Evolutionary conservation across 1,284 basidiomycete species (phyloP).

Genomic region (Wallemia hederae): DNA sequence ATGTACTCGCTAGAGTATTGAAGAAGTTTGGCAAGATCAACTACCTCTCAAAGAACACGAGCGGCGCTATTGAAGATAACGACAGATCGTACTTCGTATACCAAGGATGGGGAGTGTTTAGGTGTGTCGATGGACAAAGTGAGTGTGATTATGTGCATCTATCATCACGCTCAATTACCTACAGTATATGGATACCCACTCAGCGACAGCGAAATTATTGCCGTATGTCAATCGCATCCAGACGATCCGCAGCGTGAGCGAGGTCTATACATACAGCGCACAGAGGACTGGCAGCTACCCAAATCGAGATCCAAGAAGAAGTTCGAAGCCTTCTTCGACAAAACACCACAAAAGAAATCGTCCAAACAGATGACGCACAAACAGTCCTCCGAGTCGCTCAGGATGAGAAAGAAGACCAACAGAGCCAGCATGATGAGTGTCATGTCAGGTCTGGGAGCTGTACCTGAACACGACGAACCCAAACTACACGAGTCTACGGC

Average conservation of each 20-base stretch:
- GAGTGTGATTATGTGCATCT: slow-evolving; percentile 3
- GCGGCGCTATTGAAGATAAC: background rate
- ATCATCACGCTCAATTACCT: background rate
- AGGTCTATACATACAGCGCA: slow-evolving; percentile 39
- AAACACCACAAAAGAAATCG: slow-evolving; percentile 17
- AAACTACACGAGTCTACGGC: slow-evolving; percentile 15
- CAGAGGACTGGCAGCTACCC: slow-evolving; percentile 17
- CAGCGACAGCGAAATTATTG: slow-evolving; percentile 53
- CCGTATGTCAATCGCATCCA: slow-evolving; percentile 54
- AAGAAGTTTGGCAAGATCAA: slow-evolving; percentile 52
- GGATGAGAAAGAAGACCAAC: slow-evolving; percentile 37
- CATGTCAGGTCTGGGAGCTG: slow-evolving; percentile 55
- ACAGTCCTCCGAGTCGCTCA: slow-evolving; percentile 2
- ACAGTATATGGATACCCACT: slow-evolving; percentile 28
- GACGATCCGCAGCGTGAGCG: slow-evolving; percentile 53
- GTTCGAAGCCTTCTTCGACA: slow-evolving; percentile 29
- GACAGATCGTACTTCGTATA: background rate
- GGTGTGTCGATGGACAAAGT: slow-evolving; percentile 24
- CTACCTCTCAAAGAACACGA: background rate
- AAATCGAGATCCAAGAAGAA: slow-evolving; percentile 18
- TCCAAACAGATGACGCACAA: slow-evolving; percentile 5
- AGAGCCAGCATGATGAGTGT: slow-evolving; percentile 81
- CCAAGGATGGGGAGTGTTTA: slow-evolving; percentile 57
- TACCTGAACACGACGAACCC: slow-evolving; percentile 34
- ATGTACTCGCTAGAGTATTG: slow-evolving; percentile 56